Evolutionary conservation across 495 filamentous ascomycete species (phyloP).

Genomic region (Hamigera avellanea): DNA sequence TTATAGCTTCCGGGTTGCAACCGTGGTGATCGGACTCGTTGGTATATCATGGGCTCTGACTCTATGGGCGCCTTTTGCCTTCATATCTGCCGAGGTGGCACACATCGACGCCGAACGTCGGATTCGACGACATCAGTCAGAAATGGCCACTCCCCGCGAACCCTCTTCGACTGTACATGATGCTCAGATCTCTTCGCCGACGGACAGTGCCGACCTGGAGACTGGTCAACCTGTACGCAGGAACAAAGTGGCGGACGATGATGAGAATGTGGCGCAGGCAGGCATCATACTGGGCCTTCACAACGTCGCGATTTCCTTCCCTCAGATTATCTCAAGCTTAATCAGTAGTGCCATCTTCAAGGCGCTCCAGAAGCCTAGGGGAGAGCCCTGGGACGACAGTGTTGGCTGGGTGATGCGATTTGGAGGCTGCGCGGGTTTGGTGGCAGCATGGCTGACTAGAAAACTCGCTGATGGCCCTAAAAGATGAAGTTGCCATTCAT

Average conservation of each 20-base stretch:
- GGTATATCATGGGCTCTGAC: conserved; percentile 85
- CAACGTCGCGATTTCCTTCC: conserved; percentile 80
- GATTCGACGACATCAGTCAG: conserved; percentile 28
- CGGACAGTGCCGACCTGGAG: conserved; percentile 15
- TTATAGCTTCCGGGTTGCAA: conserved; percentile 49
- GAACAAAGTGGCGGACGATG: conserved; percentile 5
- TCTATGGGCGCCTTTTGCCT: conserved; percentile 84
- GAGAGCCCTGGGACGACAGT: conserved; percentile 70
- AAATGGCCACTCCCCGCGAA: conserved; percentile 3
- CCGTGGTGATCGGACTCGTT: conserved; percentile 61
- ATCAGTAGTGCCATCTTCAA: conserved; percentile 72
- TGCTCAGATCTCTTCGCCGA: conserved; percentile 2
- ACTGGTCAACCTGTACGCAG: conserved; percentile 4
- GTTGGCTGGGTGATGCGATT: conserved; percentile 75
- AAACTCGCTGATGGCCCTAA: conserved; percentile 21
- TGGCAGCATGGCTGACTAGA: conserved; percentile 58
- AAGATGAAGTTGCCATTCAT: no score
- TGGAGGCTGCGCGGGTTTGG: conserved; percentile 63
- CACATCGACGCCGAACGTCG: conserved; percentile 62
- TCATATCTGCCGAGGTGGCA: conserved; percentile 79
- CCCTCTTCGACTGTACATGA: neutral
- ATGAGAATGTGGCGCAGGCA: conserved; percentile 46
- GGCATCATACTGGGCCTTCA: conserved; percentile 85
- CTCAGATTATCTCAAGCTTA: conserved; percentile 79
- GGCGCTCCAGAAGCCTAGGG: conserved; percentile 69